Evolutionary conservation across 805 yeast species (phyloP).

Genomic region (Wickerhamiella hasegawae): DNA sequence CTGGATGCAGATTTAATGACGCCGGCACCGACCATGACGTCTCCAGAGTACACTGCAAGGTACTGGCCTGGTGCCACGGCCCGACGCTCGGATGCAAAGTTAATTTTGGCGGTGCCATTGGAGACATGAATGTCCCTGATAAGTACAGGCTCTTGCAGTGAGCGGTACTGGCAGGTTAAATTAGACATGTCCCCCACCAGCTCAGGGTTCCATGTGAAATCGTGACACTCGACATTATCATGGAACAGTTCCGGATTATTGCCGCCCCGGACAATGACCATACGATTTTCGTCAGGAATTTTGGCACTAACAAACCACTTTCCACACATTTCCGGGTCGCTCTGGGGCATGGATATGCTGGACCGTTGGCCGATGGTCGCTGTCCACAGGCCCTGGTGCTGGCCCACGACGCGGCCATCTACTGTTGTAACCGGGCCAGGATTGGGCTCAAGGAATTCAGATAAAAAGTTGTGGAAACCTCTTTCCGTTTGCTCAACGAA

Average conservation of each 20-base stretch:
- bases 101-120: conserved; percentile 12
- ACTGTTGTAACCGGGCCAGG: conserved; percentile 73
- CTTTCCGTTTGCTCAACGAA: conserved; percentile 56
- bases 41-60: conserved; percentile 53
- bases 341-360: conserved; percentile 77
- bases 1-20: conserved; percentile 2
- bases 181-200: conserved; percentile 11
- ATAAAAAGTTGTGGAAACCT: conserved; percentile 48
- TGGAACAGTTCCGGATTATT: conserved; percentile 41
- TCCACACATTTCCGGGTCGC: conserved; percentile 57
- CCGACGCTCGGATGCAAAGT: conserved; percentile 31
- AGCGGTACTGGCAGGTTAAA: conserved; percentile 48
- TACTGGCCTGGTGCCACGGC: conserved; percentile 89
- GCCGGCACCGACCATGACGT: conserved; percentile 46
- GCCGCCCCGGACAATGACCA: conserved; percentile 62
- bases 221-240: conserved; percentile 26
- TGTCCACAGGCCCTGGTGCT: conserved; percentile 79
- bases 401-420: conserved; percentile 63
- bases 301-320: conserved; percentile 80
- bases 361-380: conserved; percentile 88
- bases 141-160: conserved; percentile 45
- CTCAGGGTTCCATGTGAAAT: conserved; percentile 36
- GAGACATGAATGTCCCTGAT: conserved; percentile 20
- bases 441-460: conserved; percentile 52
- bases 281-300: conserved; percentile 42